A percentile compares a stretch with the other conserved stretches of the same genome.
phyloP scores from a whole-genome alignment of 1,139 yeast genomes.

The Yamadazyma dendronema region DNA sequence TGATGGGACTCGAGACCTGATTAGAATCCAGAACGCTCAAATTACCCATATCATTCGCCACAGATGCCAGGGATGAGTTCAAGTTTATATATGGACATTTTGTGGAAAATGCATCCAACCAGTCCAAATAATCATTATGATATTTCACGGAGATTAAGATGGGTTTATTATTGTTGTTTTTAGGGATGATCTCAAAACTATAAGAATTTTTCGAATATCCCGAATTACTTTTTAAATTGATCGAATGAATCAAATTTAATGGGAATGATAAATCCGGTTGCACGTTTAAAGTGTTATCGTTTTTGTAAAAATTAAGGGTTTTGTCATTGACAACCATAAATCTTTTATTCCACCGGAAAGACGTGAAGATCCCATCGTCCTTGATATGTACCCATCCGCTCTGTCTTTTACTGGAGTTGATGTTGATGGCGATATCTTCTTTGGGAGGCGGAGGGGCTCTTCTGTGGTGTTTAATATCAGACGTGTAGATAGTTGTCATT shows the following conservation, averaged over 20 bases:
- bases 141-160: slow-evolving; percentile 74
- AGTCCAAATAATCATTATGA: slow-evolving; percentile 77
- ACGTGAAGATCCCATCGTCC: slow-evolving; percentile 80
- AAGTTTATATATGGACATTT: slow-evolving; percentile 69
- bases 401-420: slow-evolving; percentile 33
- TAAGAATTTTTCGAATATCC: slow-evolving; percentile 64
- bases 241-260: slow-evolving; percentile 36
- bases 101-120: slow-evolving; percentile 89
- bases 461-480: slow-evolving; percentile 46
- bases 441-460: slow-evolving; percentile 48
- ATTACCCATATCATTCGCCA: slow-evolving; percentile 4
- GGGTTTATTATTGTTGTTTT: slow-evolving; percentile 51
- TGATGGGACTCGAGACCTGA: slow-evolving; percentile 72
- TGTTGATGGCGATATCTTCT: slow-evolving; percentile 22
- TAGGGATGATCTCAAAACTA: slow-evolving; percentile 75
- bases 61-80: slow-evolving; percentile 5
- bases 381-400: slow-evolving; percentile 88
- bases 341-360: slow-evolving; percentile 90
- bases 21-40: slow-evolving; percentile 5
- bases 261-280: slow-evolving; percentile 43
- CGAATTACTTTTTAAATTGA: slow-evolving; percentile 38
- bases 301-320: slow-evolving; percentile 71
- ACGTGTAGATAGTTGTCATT: slow-evolving; percentile 49
- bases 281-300: slow-evolving; percentile 40
- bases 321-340: slow-evolving; percentile 75